These are phyloP conservation scores for Quercus lobata DNA, from an alignment of 331 rosid species.

Conservation along the genomic window DNA sequence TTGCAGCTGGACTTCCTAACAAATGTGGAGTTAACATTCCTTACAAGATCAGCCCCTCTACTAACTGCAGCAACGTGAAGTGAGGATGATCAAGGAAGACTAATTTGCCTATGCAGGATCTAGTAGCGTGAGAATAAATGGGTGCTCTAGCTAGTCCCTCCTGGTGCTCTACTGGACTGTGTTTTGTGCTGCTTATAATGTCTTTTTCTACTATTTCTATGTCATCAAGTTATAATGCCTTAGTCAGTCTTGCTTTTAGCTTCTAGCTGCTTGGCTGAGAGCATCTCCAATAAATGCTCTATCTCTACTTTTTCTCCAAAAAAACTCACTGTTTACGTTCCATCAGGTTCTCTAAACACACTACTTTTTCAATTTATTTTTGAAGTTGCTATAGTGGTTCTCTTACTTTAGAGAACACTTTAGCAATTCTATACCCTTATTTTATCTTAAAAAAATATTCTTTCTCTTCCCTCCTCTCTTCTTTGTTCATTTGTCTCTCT, in stretches of 20 bases:
- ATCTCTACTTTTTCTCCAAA: no score
- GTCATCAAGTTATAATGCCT: not conserved
- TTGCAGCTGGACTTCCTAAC: conserved; percentile 55
- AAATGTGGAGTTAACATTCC: conserved; percentile 57
- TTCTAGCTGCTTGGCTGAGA: not conserved
- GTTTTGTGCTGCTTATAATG: not conserved
- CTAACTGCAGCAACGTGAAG: conserved; percentile 35
- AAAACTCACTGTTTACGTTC: no score
- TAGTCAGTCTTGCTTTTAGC: not conserved
- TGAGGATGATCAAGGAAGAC: not conserved
- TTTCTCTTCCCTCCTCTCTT: no score
- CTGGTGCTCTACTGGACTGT: no score
- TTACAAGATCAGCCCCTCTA: conserved; percentile 57
- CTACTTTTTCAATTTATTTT: no score
- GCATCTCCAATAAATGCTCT: no score
- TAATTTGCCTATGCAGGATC: not conserved
- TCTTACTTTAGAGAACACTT: no score
- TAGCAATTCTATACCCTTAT: no score
- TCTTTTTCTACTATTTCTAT: not conserved
- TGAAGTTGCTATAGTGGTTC: no score
- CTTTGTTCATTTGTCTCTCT: no score
- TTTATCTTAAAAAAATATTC: no score
- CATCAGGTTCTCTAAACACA: no score
- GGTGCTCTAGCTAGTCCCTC: not conserved
- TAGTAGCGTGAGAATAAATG: not conserved